These are phyloP conservation scores for Daedaleopsis sinensis DNA, from an alignment of 768 basidiomycete species.

Conservation along the genomic window DNA sequence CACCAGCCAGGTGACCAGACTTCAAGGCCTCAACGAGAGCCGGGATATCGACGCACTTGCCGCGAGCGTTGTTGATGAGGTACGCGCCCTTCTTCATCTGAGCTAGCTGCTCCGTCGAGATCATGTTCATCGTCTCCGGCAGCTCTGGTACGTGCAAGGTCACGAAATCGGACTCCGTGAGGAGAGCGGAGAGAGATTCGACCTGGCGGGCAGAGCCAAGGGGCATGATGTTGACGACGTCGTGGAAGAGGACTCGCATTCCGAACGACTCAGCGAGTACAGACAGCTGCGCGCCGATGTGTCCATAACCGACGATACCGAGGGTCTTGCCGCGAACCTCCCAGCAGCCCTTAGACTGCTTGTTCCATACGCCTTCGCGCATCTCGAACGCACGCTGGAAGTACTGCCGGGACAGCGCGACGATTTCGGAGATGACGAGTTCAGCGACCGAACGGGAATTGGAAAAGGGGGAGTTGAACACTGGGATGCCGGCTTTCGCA, in stretches of 20 bases:
- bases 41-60: slow-evolving; percentile 93
- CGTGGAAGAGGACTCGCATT: slow-evolving; percentile 94
- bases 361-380: slow-evolving; percentile 94
- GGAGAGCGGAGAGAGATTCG: slow-evolving; percentile 73
- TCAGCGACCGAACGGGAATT: slow-evolving; percentile 99
- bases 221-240: slow-evolving; percentile 96
- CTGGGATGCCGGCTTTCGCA: slow-evolving; percentile 87
- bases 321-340: slow-evolving; percentile 97
- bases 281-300: slow-evolving; percentile 96
- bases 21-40: slow-evolving; percentile 81
- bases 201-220: slow-evolving; percentile 92
- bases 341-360: slow-evolving; percentile 98
- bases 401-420: slow-evolving; percentile 93
- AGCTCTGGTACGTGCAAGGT: slow-evolving; percentile 96
- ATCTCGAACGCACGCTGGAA: slow-evolving; percentile 89
- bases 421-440: slow-evolving; percentile 91
- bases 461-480: slow-evolving; percentile 99
- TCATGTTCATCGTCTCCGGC: slow-evolving; percentile 95
- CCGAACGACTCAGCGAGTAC: slow-evolving; percentile 97
- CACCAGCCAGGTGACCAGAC: slow-evolving; percentile 87
- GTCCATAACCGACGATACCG: slow-evolving; percentile 97
- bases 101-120: slow-evolving; percentile 72
- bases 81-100: slow-evolving; percentile 95
- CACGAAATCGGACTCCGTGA: slow-evolving; percentile 87
- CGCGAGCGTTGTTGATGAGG: slow-evolving; percentile 97